Evolutionary conservation across 805 yeast genomes (phyloP), one percentile per base, ranked within the genome.

Genomic region (Millerago galiae): DNA sequence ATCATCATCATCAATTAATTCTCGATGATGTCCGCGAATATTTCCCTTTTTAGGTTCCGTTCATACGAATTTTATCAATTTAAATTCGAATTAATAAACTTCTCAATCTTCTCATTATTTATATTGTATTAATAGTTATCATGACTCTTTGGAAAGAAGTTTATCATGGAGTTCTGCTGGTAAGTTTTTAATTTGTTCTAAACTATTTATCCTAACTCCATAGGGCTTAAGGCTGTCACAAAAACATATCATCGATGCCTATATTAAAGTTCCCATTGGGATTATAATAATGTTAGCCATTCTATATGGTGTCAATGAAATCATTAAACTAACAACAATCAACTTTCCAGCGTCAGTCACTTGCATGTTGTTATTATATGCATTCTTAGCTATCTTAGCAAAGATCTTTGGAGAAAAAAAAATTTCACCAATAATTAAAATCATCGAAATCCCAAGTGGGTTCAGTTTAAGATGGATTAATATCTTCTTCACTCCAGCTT

Each of bases 381-480:
- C 71, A 3, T 49, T 68, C 3, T 58, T 83, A 13, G 59, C 75
- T 33, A 38, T 61, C 2, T 53, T 65, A 27, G 70, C 74, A 10
- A 41, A 40, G 42, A 18, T 65, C 1, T 49, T 68, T 13, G 75
- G 75, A 7, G 61, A 67, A 28, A 48, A 50, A 25, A 48, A 42
- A n/a, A 61, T 66, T 1, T 38, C 54, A 5, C 40, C 43, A 7
- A 31, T 62, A 2, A 43, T 59, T 3, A 58, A 49, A 32, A 48
- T 59, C 27, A 61, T 80, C 38, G 78, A 80, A 38, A 73, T 82
- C n/a, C 76, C 87, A 13, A 74, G 75, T 64, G 82, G 83, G 47
- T 81, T 83, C 58, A 68, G 82, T 2, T 66, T 84, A 38, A 70
- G 82, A 42, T 84, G 93, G 91, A 85, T 85, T 62, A 83, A 81